A percentile compares a stretch with the other conserved stretches of the same genome.
Evolutionary conservation across 768 basidiomycete genomes (phyloP).

Genomic region (Termitomyces heimii): DNA sequence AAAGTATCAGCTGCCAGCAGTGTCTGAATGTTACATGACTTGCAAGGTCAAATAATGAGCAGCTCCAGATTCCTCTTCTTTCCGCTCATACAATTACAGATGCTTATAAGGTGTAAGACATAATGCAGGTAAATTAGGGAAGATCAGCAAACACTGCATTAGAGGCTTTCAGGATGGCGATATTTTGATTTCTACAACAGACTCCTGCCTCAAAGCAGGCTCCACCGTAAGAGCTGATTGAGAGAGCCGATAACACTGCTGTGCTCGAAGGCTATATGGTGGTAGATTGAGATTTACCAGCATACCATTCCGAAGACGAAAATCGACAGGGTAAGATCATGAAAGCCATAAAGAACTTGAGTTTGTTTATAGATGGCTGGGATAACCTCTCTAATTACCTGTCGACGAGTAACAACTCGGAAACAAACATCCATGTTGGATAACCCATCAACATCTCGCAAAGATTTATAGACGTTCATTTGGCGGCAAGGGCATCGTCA

Average conservation of each 20-base stretch:
- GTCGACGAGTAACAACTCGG: too few relatives aligned
- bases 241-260: conserved; percentile 45
- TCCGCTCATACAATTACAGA: conserved; percentile 49
- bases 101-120: conserved; percentile 43
- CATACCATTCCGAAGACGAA: too few relatives aligned
- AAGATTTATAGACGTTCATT: conserved; percentile 31
- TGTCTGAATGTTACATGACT: conserved; percentile 40
- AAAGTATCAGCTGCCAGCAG: too few relatives aligned
- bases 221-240: too few relatives aligned
- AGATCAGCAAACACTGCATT: background rate
- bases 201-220: conserved; percentile 35
- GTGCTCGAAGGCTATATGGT: conserved; percentile 47
- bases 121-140: conserved; percentile 6
- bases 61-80: conserved; percentile 44
- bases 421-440: conserved; percentile 47
- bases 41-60: conserved; percentile 43
- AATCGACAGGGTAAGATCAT: conserved; percentile 45
- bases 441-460: conserved; percentile 44
- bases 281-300: conserved; percentile 36
- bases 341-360: conserved; percentile 33
- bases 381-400: conserved; percentile 38
- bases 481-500: conserved; percentile 33
- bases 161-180: background rate
- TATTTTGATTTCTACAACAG: conserved; percentile 41
- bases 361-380: conserved; percentile 37